Evolutionary conservation across 192 early-diverging fungal genomes (phyloP).

Genomic region (Coemansia sp.): DNA sequence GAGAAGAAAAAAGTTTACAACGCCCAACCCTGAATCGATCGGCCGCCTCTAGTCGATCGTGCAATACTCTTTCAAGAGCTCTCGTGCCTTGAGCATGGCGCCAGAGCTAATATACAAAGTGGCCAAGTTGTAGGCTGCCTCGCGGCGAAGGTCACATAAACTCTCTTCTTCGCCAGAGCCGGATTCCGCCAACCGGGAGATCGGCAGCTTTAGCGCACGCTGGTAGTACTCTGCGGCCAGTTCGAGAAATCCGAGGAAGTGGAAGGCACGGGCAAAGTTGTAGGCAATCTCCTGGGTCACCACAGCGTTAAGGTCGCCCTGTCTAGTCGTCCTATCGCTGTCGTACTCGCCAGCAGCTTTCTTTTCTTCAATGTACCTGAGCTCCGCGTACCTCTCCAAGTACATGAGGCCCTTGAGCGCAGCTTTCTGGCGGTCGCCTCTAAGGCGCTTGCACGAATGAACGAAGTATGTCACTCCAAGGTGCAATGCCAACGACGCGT

Average conservation of each 20-base stretch:
- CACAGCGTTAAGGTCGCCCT: slow-evolving; percentile 13
- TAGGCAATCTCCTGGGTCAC: slow-evolving; percentile 63
- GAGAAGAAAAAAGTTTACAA: neutral
- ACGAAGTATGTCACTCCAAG: slow-evolving; percentile 34
- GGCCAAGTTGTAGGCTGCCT: slow-evolving; percentile 92
- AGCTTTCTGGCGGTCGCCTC: slow-evolving; percentile 2
- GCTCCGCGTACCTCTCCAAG: slow-evolving; percentile 47
- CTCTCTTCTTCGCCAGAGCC: neutral
- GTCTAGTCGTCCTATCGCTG: neutral
- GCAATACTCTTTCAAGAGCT: slow-evolving; percentile 74
- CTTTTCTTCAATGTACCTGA: slow-evolving; percentile 25
- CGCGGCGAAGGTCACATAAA: slow-evolving; percentile 58
- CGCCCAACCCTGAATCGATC: neutral
- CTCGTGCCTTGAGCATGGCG: slow-evolving; percentile 65
- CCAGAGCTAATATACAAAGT: slow-evolving; percentile 78
- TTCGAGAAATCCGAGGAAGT: slow-evolving; percentile 79
- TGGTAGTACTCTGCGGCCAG: slow-evolving; percentile 87
- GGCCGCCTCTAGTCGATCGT: slow-evolving; percentile 52
- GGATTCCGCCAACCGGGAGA: slow-evolving; percentile 28
- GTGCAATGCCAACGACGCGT: slow-evolving; percentile 37
- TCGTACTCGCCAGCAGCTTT: slow-evolving; percentile 16
- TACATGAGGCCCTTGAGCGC: slow-evolving; percentile 36
- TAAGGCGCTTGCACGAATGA: neutral
- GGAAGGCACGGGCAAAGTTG: slow-evolving; percentile 88
- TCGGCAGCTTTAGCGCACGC: slow-evolving; percentile 63